phyloP scores from a whole-genome alignment of 106 monocot species.

The Ottelia alismoides region DNA sequence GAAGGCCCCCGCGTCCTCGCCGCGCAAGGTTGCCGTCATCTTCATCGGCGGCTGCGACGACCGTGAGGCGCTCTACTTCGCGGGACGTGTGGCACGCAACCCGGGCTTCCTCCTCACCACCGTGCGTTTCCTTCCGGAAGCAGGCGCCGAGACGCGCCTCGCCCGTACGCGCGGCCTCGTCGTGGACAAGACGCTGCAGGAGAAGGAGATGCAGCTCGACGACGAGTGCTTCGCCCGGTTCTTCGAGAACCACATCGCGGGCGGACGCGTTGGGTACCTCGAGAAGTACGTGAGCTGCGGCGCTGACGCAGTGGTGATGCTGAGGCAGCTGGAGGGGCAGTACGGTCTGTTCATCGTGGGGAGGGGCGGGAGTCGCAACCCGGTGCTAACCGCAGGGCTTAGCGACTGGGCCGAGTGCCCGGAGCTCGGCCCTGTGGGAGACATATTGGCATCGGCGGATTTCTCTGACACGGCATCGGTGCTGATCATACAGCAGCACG shows the following conservation, averaged over 20 bases:
- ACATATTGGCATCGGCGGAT: conserved; percentile 39
- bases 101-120: conserved; percentile 34
- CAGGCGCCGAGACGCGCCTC: conserved; percentile 6
- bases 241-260: conserved; percentile 32
- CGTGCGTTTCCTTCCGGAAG: conserved; percentile 40
- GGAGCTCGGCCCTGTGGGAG: conserved; percentile 55
- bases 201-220: conserved; percentile 39
- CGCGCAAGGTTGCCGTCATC: conserved; percentile 19
- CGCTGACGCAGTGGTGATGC: conserved; percentile 35
- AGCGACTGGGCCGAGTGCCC: conserved; percentile 59
- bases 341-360: conserved; percentile 58
- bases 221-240: conserved; percentile 61
- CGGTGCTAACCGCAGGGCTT: conserved; percentile 48
- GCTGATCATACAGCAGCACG: conserved; percentile 49
- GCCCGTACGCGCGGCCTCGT: conserved; percentile 4
- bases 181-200: conserved; percentile 15
- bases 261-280: conserved; percentile 32
- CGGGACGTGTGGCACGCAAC: conserved; percentile 29
- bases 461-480: conserved; percentile 41
- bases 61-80: conserved; percentile 51
- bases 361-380: conserved; percentile 20
- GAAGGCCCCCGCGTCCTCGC: neutral
- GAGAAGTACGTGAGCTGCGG: conserved; percentile 61
- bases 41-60: conserved; percentile 83
- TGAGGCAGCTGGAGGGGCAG: conserved; percentile 29